Base-by-base conservation (phyloP, 148 eudicot species). In the Suaeda aralocaspica region DNA sequence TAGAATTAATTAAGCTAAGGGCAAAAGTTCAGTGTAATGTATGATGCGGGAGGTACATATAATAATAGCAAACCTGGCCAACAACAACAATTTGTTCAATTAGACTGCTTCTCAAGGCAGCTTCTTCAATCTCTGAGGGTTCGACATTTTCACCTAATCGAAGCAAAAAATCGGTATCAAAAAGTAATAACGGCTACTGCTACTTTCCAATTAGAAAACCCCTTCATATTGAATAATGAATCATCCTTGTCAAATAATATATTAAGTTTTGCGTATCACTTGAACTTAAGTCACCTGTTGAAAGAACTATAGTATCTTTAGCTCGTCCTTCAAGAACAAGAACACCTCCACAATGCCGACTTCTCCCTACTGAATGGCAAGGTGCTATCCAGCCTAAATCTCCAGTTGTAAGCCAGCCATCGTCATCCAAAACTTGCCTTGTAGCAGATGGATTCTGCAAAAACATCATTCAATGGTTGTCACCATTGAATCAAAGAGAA, bases 351-450 rank as follows among this genome's bases (percentile, higher is more conserved):
- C 93, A 84, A 59, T 66, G 80, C 60, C 97, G 96, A 82, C 96
- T 87, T 74, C 97, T 76, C 31, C 99, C 99, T 13, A 59, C 56
- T 57, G 99, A 84, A 82, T 91, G 97, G 74, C 59, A 57, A 53
- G 99, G 93, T n/a, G 86, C 85, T 74, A 95, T 85, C 97, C 97
- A 95, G n/a, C 99, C 99, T 64, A 91, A 74, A 75, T 95, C 99
- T 67, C 97, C 99, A 7, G 97, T 86, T 76, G 85, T 72, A 49
- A 95, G 79, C 99, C 99, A 95, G 34, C 99, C 96, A 59, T 82
- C 81, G 66, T 80, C 85, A 74, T 91, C 96, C 68, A 95, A 29
- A 59, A 76, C 84, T 76, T 85, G 83, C 60, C 81, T 86, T 59
- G 97, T 89, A 18, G 92, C 90, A 8, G 52, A 29, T 28, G 80